These are phyloP conservation scores for Penicillium lagena DNA, from an alignment of 495 filamentous ascomycete genomes.

Conservation along the genomic window DNA sequence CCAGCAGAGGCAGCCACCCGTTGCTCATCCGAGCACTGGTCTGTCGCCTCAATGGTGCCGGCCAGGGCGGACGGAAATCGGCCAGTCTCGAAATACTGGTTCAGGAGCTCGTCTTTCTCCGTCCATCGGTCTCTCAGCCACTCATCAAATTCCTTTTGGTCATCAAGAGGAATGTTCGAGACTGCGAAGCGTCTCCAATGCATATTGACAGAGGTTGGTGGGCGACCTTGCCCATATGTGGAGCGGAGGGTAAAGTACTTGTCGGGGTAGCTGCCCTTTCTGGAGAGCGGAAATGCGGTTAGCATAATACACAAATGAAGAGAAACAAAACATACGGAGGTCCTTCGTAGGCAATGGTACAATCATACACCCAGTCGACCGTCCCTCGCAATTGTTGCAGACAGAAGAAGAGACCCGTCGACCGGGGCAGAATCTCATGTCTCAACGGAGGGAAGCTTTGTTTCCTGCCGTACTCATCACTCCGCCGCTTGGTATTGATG, in stretches of 20 bases:
- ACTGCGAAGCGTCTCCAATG: constrained; percentile 60
- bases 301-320: neutral
- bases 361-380: constrained; percentile 63
- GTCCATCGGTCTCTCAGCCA: constrained; percentile 56
- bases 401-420: constrained; percentile 59
- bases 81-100: constrained; percentile 50
- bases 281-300: constrained; percentile 12
- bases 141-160: constrained; percentile 47
- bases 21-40: constrained; percentile 24
- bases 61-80: constrained; percentile 55
- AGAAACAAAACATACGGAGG: constrained; percentile 47
- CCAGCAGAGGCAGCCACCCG: constrained; percentile 33
- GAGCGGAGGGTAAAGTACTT: constrained; percentile 60
- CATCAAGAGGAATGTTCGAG: constrained; percentile 51
- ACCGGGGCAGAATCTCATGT: constrained; percentile 55
- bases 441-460: constrained; percentile 42
- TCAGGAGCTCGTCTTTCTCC: constrained; percentile 58
- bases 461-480: constrained; percentile 51
- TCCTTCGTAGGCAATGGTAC: constrained; percentile 63
- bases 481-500: constrained; percentile 48
- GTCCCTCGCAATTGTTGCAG: constrained; percentile 53
- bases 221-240: constrained; percentile 58
- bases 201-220: constrained; percentile 65
- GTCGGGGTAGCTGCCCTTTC: constrained; percentile 55
- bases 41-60: constrained; percentile 30